These are phyloP conservation scores for Venturia asperata DNA, from an alignment of 2,329 filamentous ascomycete species.

Conservation along the genomic window DNA sequence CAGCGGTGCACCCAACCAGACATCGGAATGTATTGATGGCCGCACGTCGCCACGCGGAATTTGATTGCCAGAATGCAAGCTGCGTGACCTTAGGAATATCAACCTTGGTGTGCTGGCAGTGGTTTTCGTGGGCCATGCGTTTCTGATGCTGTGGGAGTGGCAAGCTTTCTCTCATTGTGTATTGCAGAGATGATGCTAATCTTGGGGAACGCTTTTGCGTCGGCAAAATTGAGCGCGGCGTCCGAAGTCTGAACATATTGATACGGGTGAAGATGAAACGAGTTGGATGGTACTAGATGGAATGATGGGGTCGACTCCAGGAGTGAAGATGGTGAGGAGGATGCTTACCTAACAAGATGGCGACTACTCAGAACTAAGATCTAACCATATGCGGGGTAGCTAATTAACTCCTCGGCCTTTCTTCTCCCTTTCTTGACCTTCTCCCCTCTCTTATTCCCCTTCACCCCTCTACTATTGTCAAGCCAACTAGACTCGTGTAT, in stretches of 20 bases:
- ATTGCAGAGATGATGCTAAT: background rate
- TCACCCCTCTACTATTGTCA: no score
- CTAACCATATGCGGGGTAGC: background rate
- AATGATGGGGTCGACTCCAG: no score
- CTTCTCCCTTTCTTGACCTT: background rate
- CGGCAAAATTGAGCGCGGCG: background rate
- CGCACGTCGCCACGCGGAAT: constrained; percentile 43
- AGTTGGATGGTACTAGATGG: background rate
- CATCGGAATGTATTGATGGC: constrained; percentile 50
- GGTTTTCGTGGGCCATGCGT: background rate
- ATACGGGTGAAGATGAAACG: background rate
- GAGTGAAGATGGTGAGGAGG: background rate
- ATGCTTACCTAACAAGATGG: background rate
- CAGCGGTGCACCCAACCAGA: constrained; percentile 47
- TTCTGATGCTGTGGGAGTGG: background rate
- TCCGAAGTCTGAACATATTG: background rate
- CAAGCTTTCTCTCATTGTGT: no score
- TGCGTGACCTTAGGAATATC: background rate
- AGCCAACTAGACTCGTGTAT: background rate
- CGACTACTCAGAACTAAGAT: background rate
- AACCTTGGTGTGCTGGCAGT: background rate
- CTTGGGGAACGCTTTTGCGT: background rate
- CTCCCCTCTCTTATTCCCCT: background rate
- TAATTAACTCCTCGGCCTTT: background rate
- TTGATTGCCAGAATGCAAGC: constrained; percentile 33